Evolutionary conservation across 805 yeast species (phyloP).

Genomic region (Zygosaccharomyces lentus): DNA sequence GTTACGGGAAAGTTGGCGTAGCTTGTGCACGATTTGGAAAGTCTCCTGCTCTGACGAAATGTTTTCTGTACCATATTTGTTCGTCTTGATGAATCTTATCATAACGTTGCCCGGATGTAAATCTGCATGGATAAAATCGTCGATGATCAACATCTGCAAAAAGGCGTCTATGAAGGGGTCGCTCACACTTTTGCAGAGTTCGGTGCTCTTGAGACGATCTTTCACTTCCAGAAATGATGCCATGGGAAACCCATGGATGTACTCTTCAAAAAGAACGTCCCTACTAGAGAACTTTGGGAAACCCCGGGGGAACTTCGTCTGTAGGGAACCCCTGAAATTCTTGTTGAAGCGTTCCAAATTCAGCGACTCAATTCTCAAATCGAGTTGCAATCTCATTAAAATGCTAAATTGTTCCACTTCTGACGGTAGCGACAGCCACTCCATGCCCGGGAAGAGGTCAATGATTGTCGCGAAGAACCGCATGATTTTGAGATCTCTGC

Average conservation of each 20-base stretch:
- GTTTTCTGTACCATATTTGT: conserved; percentile 31
- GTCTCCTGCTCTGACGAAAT: conserved; percentile 28
- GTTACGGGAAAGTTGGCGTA: conserved; percentile 18
- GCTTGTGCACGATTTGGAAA: conserved; percentile 16
- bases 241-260: conserved; percentile 79
- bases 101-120: conserved; percentile 95
- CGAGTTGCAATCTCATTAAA: conserved; percentile 85
- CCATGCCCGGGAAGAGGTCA: conserved; percentile 85
- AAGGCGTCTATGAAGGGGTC: conserved; percentile 88
- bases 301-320: conserved; percentile 79
- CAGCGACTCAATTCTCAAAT: conserved; percentile 82
- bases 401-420: conserved; percentile 86
- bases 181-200: conserved; percentile 62
- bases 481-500: conserved; percentile 84
- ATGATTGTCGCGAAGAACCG: conserved; percentile 66
- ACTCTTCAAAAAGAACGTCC: conserved; percentile 80
- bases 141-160: conserved; percentile 84
- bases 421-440: conserved; percentile 92
- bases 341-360: conserved; percentile 68
- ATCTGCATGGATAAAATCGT: conserved; percentile 95
- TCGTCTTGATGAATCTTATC: conserved; percentile 58
- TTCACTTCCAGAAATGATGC: conserved; percentile 54
- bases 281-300: conserved; percentile 60
- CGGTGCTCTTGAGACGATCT: conserved; percentile 25
- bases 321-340: conserved; percentile 55